Conservation (phyloP, 83 land plant genomes). For the Isoetes engelmannii region DNA sequence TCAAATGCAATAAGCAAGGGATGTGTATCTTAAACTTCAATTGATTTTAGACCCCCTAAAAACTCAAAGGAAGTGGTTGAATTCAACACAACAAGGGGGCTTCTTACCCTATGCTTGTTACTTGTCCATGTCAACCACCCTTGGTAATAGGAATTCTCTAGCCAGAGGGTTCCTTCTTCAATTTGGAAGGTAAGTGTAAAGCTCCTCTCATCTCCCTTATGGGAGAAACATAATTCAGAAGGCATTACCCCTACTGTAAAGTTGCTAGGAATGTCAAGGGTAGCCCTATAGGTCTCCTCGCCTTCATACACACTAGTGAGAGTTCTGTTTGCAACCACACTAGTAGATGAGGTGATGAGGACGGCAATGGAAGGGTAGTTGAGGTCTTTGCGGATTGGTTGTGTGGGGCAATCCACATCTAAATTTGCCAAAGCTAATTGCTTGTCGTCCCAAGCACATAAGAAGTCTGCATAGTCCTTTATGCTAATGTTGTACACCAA, state of each 20-base stretch:
- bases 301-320: conserved; percentile 55
- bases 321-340: conserved; percentile 38
- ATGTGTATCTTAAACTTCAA: too few relatives aligned
- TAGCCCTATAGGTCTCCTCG: conserved; percentile 31
- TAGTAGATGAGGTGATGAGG: conserved; percentile 21
- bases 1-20: too few relatives aligned
- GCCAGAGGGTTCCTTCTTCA: neutral
- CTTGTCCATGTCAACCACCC: conserved; percentile 67
- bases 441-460: conserved; percentile 37
- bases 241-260: conserved; percentile 43
- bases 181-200: conserved; percentile 38
- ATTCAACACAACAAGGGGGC: conserved; percentile 68
- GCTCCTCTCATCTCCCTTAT: conserved; percentile 39
- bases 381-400: conserved; percentile 35
- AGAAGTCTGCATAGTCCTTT: conserved; percentile 53
- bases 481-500: conserved; percentile 60
- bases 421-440: conserved; percentile 22
- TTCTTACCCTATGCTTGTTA: conserved; percentile 50
- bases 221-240: conserved; percentile 29
- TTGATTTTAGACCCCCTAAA: too few relatives aligned
- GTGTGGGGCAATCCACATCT: conserved; percentile 40
- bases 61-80: too few relatives aligned
- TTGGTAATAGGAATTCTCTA: conserved; percentile 37
- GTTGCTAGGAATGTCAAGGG: conserved; percentile 38
- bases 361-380: conserved; percentile 73